Evolutionary conservation across 371 early-diverging fungal species (phyloP), one percentile per base, ranked within the genome.

Genomic region (Apophysomyces sp.): DNA sequence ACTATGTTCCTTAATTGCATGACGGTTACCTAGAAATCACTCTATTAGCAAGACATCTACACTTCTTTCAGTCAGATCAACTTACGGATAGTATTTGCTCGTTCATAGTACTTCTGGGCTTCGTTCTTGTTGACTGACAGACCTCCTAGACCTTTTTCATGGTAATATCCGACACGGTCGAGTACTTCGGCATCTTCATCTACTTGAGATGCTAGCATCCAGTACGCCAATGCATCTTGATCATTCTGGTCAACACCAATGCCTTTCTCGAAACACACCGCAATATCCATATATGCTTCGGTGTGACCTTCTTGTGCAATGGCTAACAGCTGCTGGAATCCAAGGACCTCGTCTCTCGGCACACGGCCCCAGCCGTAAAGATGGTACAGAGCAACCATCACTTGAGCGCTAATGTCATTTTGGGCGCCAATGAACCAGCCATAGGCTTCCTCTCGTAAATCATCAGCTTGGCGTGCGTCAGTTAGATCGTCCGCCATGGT

Each of bases 361-460:
- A 60, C 44, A 28, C 58, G 36, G n/a, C 61, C 61, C 72, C 72
- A 71, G 2, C 68, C 72, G 27, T 67, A 27, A n/a, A 71, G 56
- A 37, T 71, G 65, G 32, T 71, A 71, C n/a, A 71, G 52, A 1
- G 67, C 68, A 1, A 71, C 60, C 67, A 71, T 61, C 54, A 62
- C 37, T 31, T 71, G 61, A 37, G 72, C 72, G 39, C 51, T 58
- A 1, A 51, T 55, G 4, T 55, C 62, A n/a, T 51, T 49, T 13
- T 39, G 12, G 32, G 61, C 9, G 59, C 67, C 27, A 7, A 31
- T 37, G 29, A 71, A 62, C 61, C 64, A 59, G 5, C 37, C 41
- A 39, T 57, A 61, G 6, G 71, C 71, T 44, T 61, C 56, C 16
- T 53, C 37, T 12, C 58, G 66, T 31, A 54, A 16, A 53, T 32